Percentiles rank a stretch among this genome's conserved stretches.
These are phyloP conservation scores for Flaveria floridana DNA, from an alignment of 140 eudicot species.

Conservation along the genomic window DNA sequence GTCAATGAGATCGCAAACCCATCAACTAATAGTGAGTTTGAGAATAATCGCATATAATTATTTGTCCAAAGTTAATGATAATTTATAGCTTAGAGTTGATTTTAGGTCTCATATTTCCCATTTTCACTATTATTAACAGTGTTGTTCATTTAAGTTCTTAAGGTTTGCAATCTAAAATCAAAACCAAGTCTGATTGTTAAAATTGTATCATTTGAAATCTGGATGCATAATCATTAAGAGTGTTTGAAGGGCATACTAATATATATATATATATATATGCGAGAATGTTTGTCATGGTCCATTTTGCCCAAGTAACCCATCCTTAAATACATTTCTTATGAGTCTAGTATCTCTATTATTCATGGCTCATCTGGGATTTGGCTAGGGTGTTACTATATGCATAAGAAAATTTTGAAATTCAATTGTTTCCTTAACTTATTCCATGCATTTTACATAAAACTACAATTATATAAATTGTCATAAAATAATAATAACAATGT, in stretches of 20 bases:
- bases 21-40: too few relatives aligned
- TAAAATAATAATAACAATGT: not conserved
- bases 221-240: constrained; percentile 1
- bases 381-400: not conserved
- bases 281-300: not conserved
- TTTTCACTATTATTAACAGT: too few relatives aligned
- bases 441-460: not conserved
- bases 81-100: too few relatives aligned
- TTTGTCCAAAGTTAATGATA: too few relatives aligned
- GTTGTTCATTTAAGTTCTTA: not conserved
- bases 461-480: not conserved
- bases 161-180: not conserved
- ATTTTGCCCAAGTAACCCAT: not conserved
- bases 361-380: too few relatives aligned
- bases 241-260: not conserved
- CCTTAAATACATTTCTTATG: too few relatives aligned
- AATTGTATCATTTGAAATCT: not conserved
- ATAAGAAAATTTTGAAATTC: not conserved
- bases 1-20: too few relatives aligned
- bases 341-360: too few relatives aligned
- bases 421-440: not conserved
- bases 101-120: too few relatives aligned
- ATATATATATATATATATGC: not conserved
- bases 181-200: too few relatives aligned
- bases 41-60: too few relatives aligned